Evolutionary conservation across 768 basidiomycete genomes (phyloP).

Genomic region (Hortiboletus campestris): DNA sequence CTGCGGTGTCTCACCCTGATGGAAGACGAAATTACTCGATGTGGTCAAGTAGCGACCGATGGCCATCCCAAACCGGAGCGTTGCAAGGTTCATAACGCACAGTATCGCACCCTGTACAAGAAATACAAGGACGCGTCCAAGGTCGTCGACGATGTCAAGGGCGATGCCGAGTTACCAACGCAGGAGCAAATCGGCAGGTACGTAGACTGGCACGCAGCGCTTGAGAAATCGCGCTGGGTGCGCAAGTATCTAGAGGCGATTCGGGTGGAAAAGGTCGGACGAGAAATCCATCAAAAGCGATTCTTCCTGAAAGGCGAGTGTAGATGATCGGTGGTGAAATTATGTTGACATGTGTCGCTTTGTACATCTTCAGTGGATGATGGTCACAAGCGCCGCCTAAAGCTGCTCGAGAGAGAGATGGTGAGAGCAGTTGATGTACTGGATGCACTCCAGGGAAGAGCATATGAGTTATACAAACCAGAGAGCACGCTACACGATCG

Average conservation of each 20-base stretch:
- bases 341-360: background rate
- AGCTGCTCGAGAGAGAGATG: slow-evolving; percentile 31
- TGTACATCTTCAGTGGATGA: slow-evolving; percentile 24
- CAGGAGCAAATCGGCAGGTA: slow-evolving; percentile 12
- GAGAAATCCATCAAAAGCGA: slow-evolving; percentile 30
- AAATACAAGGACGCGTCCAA: slow-evolving; percentile 30
- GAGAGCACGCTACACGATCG: too few relatives aligned
- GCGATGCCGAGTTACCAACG: slow-evolving; percentile 16
- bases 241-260: slow-evolving; percentile 33
- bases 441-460: slow-evolving; percentile 18
- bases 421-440: slow-evolving; percentile 19
- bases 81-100: slow-evolving; percentile 27
- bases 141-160: slow-evolving; percentile 21
- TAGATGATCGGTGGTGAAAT: background rate
- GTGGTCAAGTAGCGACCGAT: slow-evolving; percentile 16
- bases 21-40: slow-evolving; percentile 28
- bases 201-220: slow-evolving; percentile 8
- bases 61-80: slow-evolving; percentile 16
- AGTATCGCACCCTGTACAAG: slow-evolving; percentile 24
- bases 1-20: slow-evolving; percentile 19
- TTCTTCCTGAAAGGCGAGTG: slow-evolving; percentile 34
- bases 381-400: slow-evolving; percentile 31
- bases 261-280: slow-evolving; percentile 30
- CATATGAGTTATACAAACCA: slow-evolving; percentile 13
- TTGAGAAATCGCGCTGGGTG: slow-evolving; percentile 23